Evolutionary conservation across 805 yeast genomes (phyloP).

Genomic region (Candida corydali): DNA sequence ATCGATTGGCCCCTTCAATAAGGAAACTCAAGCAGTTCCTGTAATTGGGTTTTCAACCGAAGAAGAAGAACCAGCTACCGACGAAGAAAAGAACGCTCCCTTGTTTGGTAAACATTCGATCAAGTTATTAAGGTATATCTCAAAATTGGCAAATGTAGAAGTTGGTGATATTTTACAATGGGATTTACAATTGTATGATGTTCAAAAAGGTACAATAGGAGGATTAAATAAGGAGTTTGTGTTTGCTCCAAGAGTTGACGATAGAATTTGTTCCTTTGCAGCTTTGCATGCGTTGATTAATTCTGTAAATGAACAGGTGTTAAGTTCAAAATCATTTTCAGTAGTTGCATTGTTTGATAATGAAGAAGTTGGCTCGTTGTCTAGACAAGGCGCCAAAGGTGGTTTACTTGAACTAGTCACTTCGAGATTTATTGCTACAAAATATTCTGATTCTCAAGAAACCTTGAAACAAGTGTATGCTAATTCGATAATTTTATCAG

Average conservation of each 20-base stretch:
- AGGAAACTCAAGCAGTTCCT: constrained; percentile 76
- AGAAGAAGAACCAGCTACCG: constrained; percentile 45
- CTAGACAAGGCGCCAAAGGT: constrained; percentile 81
- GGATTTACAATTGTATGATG: constrained; percentile 78
- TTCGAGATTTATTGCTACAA: constrained; percentile 45
- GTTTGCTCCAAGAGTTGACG: constrained; percentile 82
- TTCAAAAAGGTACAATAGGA: constrained; percentile 74
- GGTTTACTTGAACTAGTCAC: constrained; percentile 66
- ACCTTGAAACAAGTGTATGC: constrained; percentile 48
- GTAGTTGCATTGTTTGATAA: constrained; percentile 69
- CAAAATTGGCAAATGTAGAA: constrained; percentile 53
- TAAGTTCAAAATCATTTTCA: constrained; percentile 39
- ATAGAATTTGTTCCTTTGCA: constrained; percentile 74
- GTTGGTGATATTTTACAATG: constrained; percentile 63
- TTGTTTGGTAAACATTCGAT: constrained; percentile 66
- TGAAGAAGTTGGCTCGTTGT: constrained; percentile 80
- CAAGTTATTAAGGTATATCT: constrained; percentile 62
- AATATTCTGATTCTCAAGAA: constrained; percentile 23
- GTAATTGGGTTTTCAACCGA: constrained; percentile 55
- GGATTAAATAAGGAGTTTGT: constrained; percentile 75
- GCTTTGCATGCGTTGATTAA: constrained; percentile 59
- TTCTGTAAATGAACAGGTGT: constrained; percentile 19
- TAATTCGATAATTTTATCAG: constrained; percentile 74
- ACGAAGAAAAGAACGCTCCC: constrained; percentile 60
- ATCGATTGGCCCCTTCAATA: constrained; percentile 66